Percentiles rank a stretch among this genome's conserved stretches.
Evolutionary conservation across 148 eudicot species (phyloP).

Genomic region (Chenopodium quinoa): DNA sequence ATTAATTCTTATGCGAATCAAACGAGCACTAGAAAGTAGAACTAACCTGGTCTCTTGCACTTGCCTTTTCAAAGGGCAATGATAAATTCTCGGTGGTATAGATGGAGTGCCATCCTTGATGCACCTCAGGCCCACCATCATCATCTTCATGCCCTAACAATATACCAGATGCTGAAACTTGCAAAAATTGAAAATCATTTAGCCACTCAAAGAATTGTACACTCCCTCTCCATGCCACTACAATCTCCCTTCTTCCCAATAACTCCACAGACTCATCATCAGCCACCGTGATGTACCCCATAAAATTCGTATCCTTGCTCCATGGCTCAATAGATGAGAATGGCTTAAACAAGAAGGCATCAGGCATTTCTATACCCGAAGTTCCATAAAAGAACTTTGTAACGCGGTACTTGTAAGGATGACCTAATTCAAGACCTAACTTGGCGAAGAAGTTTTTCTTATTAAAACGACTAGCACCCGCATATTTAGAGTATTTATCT

Average conservation of each 20-base stretch:
- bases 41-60: conserved; percentile 57
- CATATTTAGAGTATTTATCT: conserved; percentile 52
- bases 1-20: too few relatives aligned
- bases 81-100: conserved; percentile 43
- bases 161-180: conserved; percentile 36
- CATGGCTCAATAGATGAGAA: conserved; percentile 38
- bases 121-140: conserved; percentile 26
- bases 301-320: conserved; percentile 56
- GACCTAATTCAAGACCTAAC: conserved; percentile 31
- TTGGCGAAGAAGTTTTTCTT: conserved; percentile 38
- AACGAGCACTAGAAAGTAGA: too few relatives aligned
- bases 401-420: conserved; percentile 32
- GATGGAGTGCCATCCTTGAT: conserved; percentile 46
- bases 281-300: conserved; percentile 66
- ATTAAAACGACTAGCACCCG: conserved; percentile 46
- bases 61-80: conserved; percentile 40
- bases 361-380: conserved; percentile 36
- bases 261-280: conserved; percentile 41
- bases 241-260: conserved; percentile 66
- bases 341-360: conserved; percentile 41
- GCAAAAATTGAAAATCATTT: conserved; percentile 41
- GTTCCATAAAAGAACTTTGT: conserved; percentile 51
- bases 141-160: conserved; percentile 25
- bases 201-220: conserved; percentile 50
- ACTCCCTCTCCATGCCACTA: conserved; percentile 77